A percentile compares a stretch with the other conserved stretches of the same genome.
Evolutionary conservation across 805 yeast genomes (phyloP).

Genomic region (Wickerhamomyces queroliae): DNA sequence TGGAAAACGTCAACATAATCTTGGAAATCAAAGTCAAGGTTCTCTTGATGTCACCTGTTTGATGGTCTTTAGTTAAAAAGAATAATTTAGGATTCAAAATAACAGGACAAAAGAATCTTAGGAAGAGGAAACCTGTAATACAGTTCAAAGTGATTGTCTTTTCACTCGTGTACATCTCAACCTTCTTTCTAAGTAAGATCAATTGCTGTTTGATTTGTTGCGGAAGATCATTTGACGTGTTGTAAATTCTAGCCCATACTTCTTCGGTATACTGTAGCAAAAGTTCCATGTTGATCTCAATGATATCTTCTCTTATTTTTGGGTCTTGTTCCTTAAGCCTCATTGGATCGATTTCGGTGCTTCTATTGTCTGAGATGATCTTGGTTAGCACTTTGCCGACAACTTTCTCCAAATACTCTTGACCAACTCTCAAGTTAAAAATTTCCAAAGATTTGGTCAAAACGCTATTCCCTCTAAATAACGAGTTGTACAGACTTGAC

Average conservation of each 20-base stretch:
- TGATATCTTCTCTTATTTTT: constrained; percentile 30
- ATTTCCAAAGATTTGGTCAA: constrained; percentile 77
- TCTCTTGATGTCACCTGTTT: constrained; percentile 65
- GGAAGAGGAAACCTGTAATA: constrained; percentile 75
- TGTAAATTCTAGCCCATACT: constrained; percentile 62
- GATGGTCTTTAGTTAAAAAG: constrained; percentile 63
- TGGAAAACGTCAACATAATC: constrained; percentile 71
- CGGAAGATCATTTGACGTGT: constrained; percentile 73
- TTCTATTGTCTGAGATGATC: constrained; percentile 41
- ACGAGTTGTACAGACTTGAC: constrained; percentile 46
- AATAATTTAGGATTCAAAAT: constrained; percentile 84
- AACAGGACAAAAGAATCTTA: constrained; percentile 88
- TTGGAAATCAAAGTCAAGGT: constrained; percentile 81
- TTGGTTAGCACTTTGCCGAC: constrained; percentile 63
- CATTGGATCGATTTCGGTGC: constrained; percentile 78
- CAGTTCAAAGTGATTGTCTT: constrained; percentile 54
- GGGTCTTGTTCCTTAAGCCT: constrained; percentile 34
- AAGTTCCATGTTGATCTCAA: constrained; percentile 42
- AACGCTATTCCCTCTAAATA: constrained; percentile 83
- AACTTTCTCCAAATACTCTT: constrained; percentile 66
- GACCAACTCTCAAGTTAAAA: constrained; percentile 72
- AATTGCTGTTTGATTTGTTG: constrained; percentile 57
- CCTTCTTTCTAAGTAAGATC: constrained; percentile 53
- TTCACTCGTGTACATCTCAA: constrained; percentile 57
- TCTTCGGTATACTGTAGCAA: constrained; percentile 45